A percentile compares a stretch with the other conserved stretches of the same genome.
phyloP scores from a whole-genome alignment of 2,329 filamentous ascomycete species.

The Elsinoe arachidis region DNA sequence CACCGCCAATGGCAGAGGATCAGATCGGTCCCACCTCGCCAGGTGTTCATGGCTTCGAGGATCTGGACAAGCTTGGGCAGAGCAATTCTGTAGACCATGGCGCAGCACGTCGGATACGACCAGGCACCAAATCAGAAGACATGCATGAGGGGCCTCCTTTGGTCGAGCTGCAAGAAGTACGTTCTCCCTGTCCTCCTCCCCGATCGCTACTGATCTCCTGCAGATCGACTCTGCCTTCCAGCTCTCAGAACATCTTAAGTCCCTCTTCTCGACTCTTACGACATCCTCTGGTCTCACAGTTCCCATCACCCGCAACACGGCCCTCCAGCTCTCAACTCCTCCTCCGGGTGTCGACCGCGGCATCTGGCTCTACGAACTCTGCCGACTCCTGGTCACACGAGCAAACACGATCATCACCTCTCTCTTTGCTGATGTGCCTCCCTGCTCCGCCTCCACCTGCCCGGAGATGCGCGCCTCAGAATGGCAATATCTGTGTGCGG shows the following conservation, averaged over 20 bases:
- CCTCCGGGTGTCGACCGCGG: conserved; percentile 75
- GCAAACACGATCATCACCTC: conserved; percentile 87
- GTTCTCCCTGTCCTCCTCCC: conserved; percentile 9
- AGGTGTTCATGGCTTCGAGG: conserved; percentile 51
- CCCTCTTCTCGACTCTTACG: conserved; percentile 77
- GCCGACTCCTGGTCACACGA: conserved; percentile 88
- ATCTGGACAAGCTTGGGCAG: conserved; percentile 50
- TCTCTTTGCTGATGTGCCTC: conserved; percentile 82
- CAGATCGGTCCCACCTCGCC: conserved; percentile 78
- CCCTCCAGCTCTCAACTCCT: conserved; percentile 66
- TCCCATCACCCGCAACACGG: conserved; percentile 68
- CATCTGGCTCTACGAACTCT: conserved; percentile 96
- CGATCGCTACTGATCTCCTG: conserved; percentile 19
- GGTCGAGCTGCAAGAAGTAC: conserved; percentile 73
- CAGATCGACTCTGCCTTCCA: conserved; percentile 97
- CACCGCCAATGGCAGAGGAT: conserved; percentile 88
- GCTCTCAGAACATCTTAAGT: conserved; percentile 91
- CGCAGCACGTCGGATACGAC: conserved; percentile 75
- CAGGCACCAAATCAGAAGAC: conserved; percentile 82
- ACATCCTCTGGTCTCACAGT: conserved; percentile 62
- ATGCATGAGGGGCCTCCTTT: conserved; percentile 90
- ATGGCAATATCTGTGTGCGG: conserved; percentile 98
- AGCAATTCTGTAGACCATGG: conserved; percentile 59
- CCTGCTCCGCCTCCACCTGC: conserved; percentile 82
- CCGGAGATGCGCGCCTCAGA: conserved; percentile 98